Conservation (phyloP, 352 stramenopile species). For the Globisporangium ultimum region DNA sequence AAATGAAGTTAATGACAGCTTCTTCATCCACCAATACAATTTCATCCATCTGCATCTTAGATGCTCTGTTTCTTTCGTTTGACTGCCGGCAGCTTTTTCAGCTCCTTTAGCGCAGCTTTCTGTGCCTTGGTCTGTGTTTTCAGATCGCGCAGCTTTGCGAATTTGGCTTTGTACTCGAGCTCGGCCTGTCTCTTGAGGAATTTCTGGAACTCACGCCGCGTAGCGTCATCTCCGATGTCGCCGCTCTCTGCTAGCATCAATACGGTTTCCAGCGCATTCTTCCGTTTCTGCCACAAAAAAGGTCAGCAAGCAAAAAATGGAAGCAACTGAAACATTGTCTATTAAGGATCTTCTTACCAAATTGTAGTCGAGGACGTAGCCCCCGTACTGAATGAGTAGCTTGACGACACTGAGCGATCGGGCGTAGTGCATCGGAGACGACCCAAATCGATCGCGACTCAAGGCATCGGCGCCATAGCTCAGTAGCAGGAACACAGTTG, state of each 20-base stretch:
- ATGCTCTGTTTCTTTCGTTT: slow-evolving; percentile 8
- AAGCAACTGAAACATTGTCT: neutral
- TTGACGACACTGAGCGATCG: slow-evolving; percentile 62
- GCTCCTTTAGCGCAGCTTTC: neutral
- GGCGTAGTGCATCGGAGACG: slow-evolving; percentile 67
- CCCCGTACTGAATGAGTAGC: slow-evolving; percentile 58
- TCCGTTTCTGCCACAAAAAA: slow-evolving; percentile 37
- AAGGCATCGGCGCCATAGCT: slow-evolving; percentile 58
- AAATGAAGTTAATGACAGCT: too few species aligned
- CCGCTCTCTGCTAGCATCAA: slow-evolving; percentile 13
- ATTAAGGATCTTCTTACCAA: slow-evolving; percentile 16
- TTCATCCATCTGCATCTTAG: neutral
- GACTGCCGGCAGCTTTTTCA: neutral
- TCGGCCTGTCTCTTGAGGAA: slow-evolving; percentile 44
- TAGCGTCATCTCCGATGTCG: slow-evolving; percentile 6
- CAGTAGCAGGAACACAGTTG: slow-evolving; percentile 64
- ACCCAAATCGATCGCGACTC: slow-evolving; percentile 57
- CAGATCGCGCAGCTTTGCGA: slow-evolving; percentile 34
- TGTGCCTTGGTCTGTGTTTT: slow-evolving; percentile 28
- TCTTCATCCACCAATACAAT: too few species aligned
- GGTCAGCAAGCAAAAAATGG: neutral
- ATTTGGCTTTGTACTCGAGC: slow-evolving; percentile 52
- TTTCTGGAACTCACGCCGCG: slow-evolving; percentile 29
- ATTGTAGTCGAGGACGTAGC: slow-evolving; percentile 57
- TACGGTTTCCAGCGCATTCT: slow-evolving; percentile 49